Evolutionary conservation across 495 filamentous ascomycete species (phyloP).

Genomic region (Penicillium cinerascens): DNA sequence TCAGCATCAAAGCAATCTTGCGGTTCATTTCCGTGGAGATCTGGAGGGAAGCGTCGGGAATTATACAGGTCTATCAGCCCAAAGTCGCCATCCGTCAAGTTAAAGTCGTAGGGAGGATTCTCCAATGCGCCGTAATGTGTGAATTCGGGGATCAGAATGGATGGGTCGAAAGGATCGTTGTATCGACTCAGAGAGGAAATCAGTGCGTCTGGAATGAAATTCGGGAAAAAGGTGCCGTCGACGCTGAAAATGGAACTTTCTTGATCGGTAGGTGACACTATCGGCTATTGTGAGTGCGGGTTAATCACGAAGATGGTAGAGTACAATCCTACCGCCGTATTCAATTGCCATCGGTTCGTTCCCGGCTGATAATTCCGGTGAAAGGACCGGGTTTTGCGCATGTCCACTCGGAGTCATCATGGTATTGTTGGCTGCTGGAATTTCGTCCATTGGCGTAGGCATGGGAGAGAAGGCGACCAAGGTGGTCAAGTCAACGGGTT

Average conservation of each 20-base stretch:
- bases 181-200: slow-evolving; percentile 28
- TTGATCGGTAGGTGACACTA: slow-evolving; percentile 29
- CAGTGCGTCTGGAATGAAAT: slow-evolving; percentile 34
- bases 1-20: slow-evolving; percentile 18
- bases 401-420: slow-evolving; percentile 32
- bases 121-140: slow-evolving; percentile 26
- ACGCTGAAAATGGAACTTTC: slow-evolving; percentile 35
- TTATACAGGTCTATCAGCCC: slow-evolving; percentile 57
- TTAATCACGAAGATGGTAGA: neutral
- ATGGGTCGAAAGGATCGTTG: slow-evolving; percentile 25
- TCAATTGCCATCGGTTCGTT: slow-evolving; percentile 9
- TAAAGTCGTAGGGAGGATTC: slow-evolving; percentile 52
- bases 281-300: neutral
- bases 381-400: neutral
- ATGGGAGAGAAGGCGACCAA: slow-evolving; percentile 13
- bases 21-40: slow-evolving; percentile 7
- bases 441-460: slow-evolving; percentile 15
- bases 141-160: slow-evolving; percentile 23
- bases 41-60: slow-evolving; percentile 33
- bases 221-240: slow-evolving; percentile 34
- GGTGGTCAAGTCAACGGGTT: slow-evolving; percentile 3
- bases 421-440: neutral
- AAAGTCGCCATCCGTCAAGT: slow-evolving; percentile 60
- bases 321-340: slow-evolving; percentile 18
- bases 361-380: neutral